Conservation (phyloP, 208 protist genomes). For the Trypanosoma lewisi region DNA sequence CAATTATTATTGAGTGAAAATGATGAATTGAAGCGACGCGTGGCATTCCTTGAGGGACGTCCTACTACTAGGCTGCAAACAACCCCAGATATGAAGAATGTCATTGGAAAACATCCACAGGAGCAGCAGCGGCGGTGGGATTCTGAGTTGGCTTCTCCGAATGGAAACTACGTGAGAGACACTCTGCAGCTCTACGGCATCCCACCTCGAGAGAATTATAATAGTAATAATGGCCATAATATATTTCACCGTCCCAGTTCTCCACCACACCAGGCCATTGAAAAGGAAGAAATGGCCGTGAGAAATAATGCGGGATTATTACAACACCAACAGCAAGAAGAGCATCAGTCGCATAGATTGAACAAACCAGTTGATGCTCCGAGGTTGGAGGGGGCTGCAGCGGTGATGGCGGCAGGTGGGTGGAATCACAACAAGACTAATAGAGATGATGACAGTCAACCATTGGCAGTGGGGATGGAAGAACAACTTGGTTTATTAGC, state of each 20-base stretch:
- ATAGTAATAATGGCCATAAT: background rate
- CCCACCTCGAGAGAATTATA: background rate
- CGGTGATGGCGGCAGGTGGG: background rate
- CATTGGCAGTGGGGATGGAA: conserved; percentile 9
- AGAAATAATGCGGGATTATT: background rate
- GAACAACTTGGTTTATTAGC: conserved; percentile 54
- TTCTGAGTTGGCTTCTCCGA: background rate
- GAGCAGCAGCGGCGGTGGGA: conserved; percentile 1
- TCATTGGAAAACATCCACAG: background rate
- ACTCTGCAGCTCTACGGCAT: conserved; percentile 10
- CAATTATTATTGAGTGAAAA: conserved; percentile 54
- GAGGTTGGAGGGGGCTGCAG: background rate
- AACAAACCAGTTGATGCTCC: background rate
- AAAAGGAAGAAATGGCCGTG: background rate
- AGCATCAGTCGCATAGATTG: background rate
- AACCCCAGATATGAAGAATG: background rate
- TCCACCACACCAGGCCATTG: background rate
- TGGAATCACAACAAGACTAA: background rate
- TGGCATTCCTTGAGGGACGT: conserved; percentile 19
- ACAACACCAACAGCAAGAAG: background rate
- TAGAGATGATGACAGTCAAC: background rate
- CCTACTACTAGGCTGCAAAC: background rate
- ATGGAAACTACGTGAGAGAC: conserved; percentile 8
- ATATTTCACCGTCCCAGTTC: background rate
- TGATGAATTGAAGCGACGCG: conserved; percentile 26